phyloP scores from a whole-genome alignment of 495 filamentous ascomycete genomes.

The Poronia punctata region DNA sequence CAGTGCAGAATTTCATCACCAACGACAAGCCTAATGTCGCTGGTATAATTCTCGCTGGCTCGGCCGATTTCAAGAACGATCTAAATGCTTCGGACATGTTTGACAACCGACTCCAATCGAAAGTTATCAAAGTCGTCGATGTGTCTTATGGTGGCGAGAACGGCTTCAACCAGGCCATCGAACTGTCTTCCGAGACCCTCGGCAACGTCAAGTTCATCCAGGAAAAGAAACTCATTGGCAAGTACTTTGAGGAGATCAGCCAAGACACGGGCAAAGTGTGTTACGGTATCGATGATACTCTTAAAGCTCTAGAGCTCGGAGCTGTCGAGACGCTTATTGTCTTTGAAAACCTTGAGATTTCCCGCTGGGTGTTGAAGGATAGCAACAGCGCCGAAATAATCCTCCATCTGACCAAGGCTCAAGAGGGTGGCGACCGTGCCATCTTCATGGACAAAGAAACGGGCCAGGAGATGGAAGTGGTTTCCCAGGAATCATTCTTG shows the following conservation, averaged over 20 bases:
- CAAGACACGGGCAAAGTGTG: constrained; percentile 93
- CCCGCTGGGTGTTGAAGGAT: constrained; percentile 80
- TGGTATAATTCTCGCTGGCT: constrained; percentile 89
- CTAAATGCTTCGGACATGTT: constrained; percentile 97
- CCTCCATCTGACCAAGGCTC: constrained; percentile 80
- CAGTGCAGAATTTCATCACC: constrained; percentile 97
- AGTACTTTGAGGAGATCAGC: constrained; percentile 97
- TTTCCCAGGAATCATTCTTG: constrained; percentile 80
- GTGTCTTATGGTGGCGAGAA: constrained; percentile 98
- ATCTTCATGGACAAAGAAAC: constrained; percentile 92
- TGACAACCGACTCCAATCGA: constrained; percentile 78
- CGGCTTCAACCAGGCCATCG: constrained; percentile 98
- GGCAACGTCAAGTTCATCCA: constrained; percentile 99
- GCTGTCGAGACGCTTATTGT: constrained; percentile 92
- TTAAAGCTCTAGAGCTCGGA: constrained; percentile 94
- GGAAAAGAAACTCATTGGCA: constrained; percentile 98
- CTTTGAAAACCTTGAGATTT: constrained; percentile 95
- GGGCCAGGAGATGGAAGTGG: constrained; percentile 91
- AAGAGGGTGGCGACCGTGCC: constrained; percentile 67
- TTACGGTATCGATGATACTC: constrained; percentile 95
- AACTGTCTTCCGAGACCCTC: constrained; percentile 89
- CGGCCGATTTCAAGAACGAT: constrained; percentile 99
- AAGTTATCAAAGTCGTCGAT: constrained; percentile 98
- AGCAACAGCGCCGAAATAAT: constrained; percentile 62
- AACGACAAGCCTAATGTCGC: constrained; percentile 96